Conservation (phyloP, 2,329 filamentous ascomycete genomes). For the Ramichloridium luteum region DNA sequence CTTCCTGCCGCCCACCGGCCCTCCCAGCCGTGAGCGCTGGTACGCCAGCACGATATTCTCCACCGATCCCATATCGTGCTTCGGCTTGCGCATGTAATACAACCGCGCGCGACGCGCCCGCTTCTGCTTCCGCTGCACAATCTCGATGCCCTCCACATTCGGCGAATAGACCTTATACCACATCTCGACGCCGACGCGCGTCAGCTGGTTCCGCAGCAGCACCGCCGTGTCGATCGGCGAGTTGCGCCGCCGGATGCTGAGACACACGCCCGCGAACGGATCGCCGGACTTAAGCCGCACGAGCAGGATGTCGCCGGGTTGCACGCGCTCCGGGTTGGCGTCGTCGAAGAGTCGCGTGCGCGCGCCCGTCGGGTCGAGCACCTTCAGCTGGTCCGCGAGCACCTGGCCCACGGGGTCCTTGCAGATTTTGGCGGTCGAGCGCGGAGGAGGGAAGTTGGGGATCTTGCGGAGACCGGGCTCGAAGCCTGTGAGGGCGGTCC, state of each 20-base stretch:
- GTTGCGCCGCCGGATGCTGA: constrained; percentile 68
- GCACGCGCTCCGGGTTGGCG: constrained; percentile 63
- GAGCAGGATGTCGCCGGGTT: constrained; percentile 81
- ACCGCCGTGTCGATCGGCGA: constrained; percentile 74
- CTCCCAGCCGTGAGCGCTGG: constrained; percentile 40
- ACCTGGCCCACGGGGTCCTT: constrained; percentile 58
- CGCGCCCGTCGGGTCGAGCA: constrained; percentile 74
- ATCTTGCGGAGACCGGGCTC: constrained; percentile 22
- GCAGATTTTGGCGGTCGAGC: constrained; percentile 43
- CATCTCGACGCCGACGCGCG: constrained; percentile 85
- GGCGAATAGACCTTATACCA: constrained; percentile 94
- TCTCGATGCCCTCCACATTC: constrained; percentile 78
- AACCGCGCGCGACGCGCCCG: constrained; percentile 75
- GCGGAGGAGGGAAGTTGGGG: constrained; percentile 35
- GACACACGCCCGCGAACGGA: constrained; percentile 77
- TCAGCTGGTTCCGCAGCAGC: constrained; percentile 73
- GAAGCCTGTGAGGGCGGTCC: constrained; percentile 16
- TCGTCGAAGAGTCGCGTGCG: constrained; percentile 71
- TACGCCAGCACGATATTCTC: constrained; percentile 65
- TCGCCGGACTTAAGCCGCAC: constrained; percentile 76
- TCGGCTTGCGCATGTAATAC: constrained; percentile 80
- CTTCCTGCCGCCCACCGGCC: constrained; percentile 7
- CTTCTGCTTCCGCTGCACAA: constrained; percentile 77
- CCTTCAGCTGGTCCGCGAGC: constrained; percentile 53
- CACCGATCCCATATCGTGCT: constrained; percentile 78